Base-by-base conservation (phyloP, 2,329 filamentous ascomycete genomes). In the Clonostachys byssicola region DNA sequence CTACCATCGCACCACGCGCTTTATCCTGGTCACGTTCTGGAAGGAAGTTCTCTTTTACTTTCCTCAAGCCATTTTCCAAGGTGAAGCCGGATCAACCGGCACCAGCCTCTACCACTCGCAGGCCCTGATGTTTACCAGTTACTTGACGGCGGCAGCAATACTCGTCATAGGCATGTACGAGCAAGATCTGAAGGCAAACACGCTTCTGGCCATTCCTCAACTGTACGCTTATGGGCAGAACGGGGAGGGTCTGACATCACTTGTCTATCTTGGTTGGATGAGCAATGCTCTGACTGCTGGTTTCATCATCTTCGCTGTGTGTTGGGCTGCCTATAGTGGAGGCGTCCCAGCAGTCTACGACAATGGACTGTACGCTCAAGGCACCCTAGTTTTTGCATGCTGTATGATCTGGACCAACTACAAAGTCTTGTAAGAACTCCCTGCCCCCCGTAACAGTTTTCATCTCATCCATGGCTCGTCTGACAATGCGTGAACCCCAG, bases 21-120 rank as follows among this genome's bases (percentile, higher is more conserved):
- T 95, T 49, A 97, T 99, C 59, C 70, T 99, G 52, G 99, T 96
- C 71, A 97, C 94, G 7, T 99, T 97, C 67, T 99, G 99, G 77
- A 99, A 99, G 78, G 99, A 99, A 71, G 96, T 97, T 56, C 87
- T 92, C 17, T 76, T 99, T 51, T 97, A 97, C 71, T 74, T 94
- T 5, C 87, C 88, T 0, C 88, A 94, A 62, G 89, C 91, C 1
- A 72, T 92, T 34, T 96, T 88, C 58, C 90, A 95, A 65, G 78
- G 82, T 46, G 91, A 83, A 68, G 88, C 85, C 35, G 92, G 92
- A 9, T 96, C 94, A 62, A 95, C 88, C 0, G 92, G 92, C 1
- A 96, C 92, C 1, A 92, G 88, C 46, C 74, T 97, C 16, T 96
- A 95, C 70, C 90, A 97, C 64, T 81, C 81, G 2, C 92, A 88